Conservation (phyloP, 2,329 filamentous ascomycete genomes). For the Pestalotiopsis sp. region DNA sequence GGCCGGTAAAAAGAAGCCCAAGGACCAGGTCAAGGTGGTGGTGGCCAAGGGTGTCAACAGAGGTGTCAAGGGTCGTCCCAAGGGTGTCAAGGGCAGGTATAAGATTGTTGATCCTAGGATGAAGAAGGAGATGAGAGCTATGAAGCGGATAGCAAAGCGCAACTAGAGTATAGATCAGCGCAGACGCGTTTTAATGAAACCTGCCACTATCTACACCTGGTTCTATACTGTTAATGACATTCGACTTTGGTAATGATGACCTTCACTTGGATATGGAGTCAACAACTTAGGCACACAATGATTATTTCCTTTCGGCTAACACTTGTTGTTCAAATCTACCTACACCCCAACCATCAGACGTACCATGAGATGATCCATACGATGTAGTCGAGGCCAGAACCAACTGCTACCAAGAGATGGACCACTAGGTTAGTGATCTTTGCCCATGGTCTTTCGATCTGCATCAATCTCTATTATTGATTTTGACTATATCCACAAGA, state of each 20-base stretch:
- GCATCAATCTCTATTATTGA: not conserved
- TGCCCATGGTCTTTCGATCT: no score
- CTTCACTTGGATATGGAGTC: no score
- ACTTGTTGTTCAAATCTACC: no score
- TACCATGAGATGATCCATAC: no score
- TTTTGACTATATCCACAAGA: not conserved
- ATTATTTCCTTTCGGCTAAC: no score
- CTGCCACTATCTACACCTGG: not conserved
- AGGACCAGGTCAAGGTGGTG: slow-evolving; percentile 81
- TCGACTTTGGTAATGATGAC: no score
- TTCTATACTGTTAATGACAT: no score
- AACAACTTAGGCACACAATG: no score
- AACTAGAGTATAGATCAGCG: slow-evolving; percentile 1
- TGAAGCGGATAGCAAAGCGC: slow-evolving; percentile 24
- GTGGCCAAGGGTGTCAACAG: slow-evolving; percentile 85
- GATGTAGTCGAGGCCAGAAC: no score
- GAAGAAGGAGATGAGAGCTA: slow-evolving; percentile 30
- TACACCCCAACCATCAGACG: no score
- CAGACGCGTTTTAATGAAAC: not conserved
- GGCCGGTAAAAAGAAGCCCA: slow-evolving; percentile 79
- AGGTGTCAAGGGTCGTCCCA: slow-evolving; percentile 83
- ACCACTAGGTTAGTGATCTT: no score
- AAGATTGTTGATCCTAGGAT: slow-evolving; percentile 72
- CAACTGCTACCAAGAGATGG: no score
- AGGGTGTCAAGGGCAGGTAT: slow-evolving; percentile 92